Base-by-base conservation (phyloP, 495 filamentous ascomycete genomes). In the Xeromyces bisporus region DNA sequence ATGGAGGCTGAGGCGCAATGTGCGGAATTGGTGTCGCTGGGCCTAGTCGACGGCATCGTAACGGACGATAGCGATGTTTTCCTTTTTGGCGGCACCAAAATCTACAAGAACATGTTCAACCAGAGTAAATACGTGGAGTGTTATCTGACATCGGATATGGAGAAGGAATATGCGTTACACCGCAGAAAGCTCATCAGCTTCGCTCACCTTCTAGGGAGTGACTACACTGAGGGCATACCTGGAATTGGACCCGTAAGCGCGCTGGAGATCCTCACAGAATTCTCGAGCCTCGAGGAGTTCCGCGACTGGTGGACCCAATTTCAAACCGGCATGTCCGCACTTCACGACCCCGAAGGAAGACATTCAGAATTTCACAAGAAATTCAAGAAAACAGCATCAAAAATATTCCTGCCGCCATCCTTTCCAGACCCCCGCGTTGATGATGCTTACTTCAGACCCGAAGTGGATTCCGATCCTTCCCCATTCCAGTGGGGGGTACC, bases 21-120 rank as follows among this genome's bases (percentile, higher is more conserved):
- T 46, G 89, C 89, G 14, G 80, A 93, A 49, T 68, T 97, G 4
- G 85, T 96, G 2, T 56, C 54, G 1, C 60, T 94, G 4, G 78
- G 80, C 0, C 67, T 97, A 2, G 89, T 97, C 14, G 89, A 97
- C 47, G 89, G 89, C 7, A 92, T 96, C 40, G 85, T 97, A n/a
- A 97, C 89, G 0, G 89, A 97, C 44, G 89, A 97, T 47, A 82
- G 73, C 8, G 89, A 97, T 62, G 85, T 75, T n/a, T 96, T 97
- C 47, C 70, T 97, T 8, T 97, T 97, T 45, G 89, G 89, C 24
- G 89, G 89, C 18, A 96, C 84, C 0, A 67, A 89, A 10, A 77
- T 97, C 11, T 97, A 96, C 63, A 94, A 96, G 39, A 94, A 97
- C 60, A 91, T 96, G 84, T 97, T 97, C 67, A 96, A 93, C 50